A percentile compares a stretch with the other conserved stretches of the same genome.
phyloP scores from a whole-genome alignment of 345 rosid species.

The Eucalyptus camaldulensis region DNA sequence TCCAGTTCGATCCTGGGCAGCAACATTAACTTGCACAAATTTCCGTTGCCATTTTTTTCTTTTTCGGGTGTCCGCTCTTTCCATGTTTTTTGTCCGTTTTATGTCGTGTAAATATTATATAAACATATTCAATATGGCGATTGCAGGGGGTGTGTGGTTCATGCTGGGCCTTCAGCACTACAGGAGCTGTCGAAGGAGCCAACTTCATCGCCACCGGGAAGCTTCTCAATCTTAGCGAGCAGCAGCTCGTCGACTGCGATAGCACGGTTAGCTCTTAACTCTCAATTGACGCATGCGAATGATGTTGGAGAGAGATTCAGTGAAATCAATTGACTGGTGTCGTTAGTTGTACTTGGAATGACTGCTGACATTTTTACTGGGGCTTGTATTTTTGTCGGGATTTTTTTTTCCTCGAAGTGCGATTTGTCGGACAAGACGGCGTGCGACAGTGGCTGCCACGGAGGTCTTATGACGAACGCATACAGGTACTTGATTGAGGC shows the following conservation, averaged over 20 bases:
- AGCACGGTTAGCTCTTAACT: slow-evolving; percentile 11
- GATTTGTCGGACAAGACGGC: slow-evolving; percentile 44
- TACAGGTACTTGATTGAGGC: slow-evolving; percentile 61
- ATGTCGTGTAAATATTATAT: background rate
- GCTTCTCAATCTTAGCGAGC: slow-evolving; percentile 90
- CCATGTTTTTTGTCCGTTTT: background rate
- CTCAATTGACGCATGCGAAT: background rate
- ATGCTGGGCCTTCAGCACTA: slow-evolving; percentile 96
- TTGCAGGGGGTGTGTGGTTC: slow-evolving; percentile 80
- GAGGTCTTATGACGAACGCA: slow-evolving; percentile 93
- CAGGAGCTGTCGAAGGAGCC: slow-evolving; percentile 85
- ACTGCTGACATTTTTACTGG: background rate
- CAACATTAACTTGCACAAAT: background rate
- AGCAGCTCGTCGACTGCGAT: slow-evolving; percentile 89
- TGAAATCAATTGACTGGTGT: background rate
- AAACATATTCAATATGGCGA: background rate
- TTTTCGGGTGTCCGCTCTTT: background rate
- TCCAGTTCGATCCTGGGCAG: slow-evolving; percentile 43
- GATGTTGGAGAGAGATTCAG: background rate
- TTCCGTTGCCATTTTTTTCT: background rate
- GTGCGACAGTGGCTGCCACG: slow-evolving; percentile 69
- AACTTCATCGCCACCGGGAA: slow-evolving; percentile 60
- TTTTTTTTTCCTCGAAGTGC: slow-evolving; percentile 21
- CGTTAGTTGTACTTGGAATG: background rate
- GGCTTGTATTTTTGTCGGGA: background rate